Evolutionary conservation across 1,284 basidiomycete genomes (phyloP).

Genomic region (Sporisorium reilianum): DNA sequence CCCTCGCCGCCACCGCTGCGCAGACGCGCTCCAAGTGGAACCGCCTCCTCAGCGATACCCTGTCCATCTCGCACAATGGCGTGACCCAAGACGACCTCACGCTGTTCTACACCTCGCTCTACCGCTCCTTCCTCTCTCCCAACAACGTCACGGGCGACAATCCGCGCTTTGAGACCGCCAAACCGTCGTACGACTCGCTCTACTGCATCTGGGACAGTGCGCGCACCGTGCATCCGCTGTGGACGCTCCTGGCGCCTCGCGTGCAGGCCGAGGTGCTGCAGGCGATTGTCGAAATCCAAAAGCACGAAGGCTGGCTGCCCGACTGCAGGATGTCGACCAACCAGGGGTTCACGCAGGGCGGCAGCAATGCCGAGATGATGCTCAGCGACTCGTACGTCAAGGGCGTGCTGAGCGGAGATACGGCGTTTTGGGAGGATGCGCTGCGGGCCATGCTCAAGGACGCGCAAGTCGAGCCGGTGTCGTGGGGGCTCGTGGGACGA

Average conservation of each 20-base stretch:
- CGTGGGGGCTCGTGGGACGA: slow-evolving; percentile 46
- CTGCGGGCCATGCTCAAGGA: slow-evolving; percentile 56
- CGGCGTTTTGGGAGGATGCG: slow-evolving; percentile 55
- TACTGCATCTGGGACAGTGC: slow-evolving; percentile 76
- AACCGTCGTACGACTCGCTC: slow-evolving; percentile 75
- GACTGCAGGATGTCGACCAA: slow-evolving; percentile 69
- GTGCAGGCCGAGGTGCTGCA: slow-evolving; percentile 37
- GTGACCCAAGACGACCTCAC: slow-evolving; percentile 62
- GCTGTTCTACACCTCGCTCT: slow-evolving; percentile 75
- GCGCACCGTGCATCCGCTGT: slow-evolving; percentile 35
- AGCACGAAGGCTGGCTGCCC: slow-evolving; percentile 71
- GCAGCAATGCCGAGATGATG: slow-evolving; percentile 62
- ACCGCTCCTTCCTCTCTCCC: slow-evolving; percentile 77
- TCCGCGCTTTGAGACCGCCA: slow-evolving; percentile 76
- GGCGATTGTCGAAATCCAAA: slow-evolving; percentile 72
- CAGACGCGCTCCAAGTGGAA: slow-evolving; percentile 32
- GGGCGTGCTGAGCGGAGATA: slow-evolving; percentile 44
- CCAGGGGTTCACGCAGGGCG: slow-evolving; percentile 58
- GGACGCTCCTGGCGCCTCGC: slow-evolving; percentile 26
- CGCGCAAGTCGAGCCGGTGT: slow-evolving; percentile 39
- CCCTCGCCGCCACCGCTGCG: slow-evolving; percentile 11
- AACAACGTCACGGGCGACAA: slow-evolving; percentile 80
- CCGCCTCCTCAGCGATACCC: slow-evolving; percentile 15
- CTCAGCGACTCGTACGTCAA: slow-evolving; percentile 67
- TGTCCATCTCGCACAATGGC: slow-evolving; percentile 22